Conservation (phyloP, 768 basidiomycete species). For the Clitopilus passeckerianus region DNA sequence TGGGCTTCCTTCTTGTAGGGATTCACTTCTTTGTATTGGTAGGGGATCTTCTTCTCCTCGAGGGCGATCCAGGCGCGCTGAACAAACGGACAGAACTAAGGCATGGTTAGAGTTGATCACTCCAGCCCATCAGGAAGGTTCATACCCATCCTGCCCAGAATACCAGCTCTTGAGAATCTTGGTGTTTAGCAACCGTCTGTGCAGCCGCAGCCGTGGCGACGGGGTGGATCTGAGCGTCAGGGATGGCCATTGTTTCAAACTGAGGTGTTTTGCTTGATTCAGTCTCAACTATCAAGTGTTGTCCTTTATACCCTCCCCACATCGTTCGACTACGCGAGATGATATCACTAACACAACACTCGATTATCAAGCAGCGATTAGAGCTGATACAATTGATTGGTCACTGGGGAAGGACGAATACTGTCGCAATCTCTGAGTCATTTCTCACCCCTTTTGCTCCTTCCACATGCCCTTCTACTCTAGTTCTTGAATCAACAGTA, state of each 20-base stretch:
- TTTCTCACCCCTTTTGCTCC: background rate
- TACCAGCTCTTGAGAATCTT: slow-evolving; percentile 46
- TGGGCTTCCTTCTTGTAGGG: slow-evolving; percentile 65
- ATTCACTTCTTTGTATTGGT: slow-evolving; percentile 65
- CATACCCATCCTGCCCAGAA: slow-evolving; percentile 60
- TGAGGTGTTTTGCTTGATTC: background rate
- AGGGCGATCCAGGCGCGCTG: slow-evolving; percentile 63
- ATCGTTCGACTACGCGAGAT: background rate
- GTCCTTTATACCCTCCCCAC: background rate
- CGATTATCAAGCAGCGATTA: background rate
- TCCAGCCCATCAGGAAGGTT: background rate
- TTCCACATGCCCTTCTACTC: slow-evolving; percentile 2
- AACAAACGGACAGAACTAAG: slow-evolving; percentile 53
- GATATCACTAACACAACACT: background rate
- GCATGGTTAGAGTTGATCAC: background rate
- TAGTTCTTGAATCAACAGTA: slow-evolving; percentile 19
- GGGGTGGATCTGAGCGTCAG: slow-evolving; percentile 52
- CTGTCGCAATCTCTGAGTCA: background rate
- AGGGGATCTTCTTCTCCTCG: slow-evolving; percentile 62
- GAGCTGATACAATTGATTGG: background rate
- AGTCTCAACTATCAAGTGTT: background rate
- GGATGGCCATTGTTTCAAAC: slow-evolving; percentile 25
- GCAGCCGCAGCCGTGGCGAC: slow-evolving; percentile 53
- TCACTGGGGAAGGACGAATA: background rate
- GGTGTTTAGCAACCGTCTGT: slow-evolving; percentile 45